A percentile compares a stretch with the other conserved stretches of the same genome.
phyloP scores from a whole-genome alignment of 305 asterid species.

The Ilex paraguariensis region DNA sequence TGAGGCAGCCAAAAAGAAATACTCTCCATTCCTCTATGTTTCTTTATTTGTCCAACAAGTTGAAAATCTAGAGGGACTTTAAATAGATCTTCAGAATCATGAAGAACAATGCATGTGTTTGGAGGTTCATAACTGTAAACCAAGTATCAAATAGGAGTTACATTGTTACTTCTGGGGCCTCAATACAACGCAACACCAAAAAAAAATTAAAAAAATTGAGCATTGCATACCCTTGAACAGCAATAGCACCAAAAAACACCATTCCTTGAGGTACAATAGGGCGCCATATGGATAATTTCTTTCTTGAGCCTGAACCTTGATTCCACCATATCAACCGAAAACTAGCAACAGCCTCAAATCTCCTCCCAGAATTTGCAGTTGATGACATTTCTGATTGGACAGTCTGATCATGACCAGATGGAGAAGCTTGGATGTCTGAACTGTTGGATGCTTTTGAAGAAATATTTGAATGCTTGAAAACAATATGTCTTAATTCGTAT shows the following conservation, averaged over 20 bases:
- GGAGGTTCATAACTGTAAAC: constrained; percentile 85
- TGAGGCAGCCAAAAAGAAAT: constrained; percentile 94
- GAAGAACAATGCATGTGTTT: constrained; percentile 72
- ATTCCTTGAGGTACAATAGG: constrained; percentile 81
- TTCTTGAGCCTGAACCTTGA: constrained; percentile 90
- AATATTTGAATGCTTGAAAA: constrained; percentile 47
- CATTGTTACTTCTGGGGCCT: no score
- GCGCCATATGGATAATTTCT: constrained; percentile 90
- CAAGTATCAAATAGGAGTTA: not conserved
- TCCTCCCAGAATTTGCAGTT: constrained; percentile 56
- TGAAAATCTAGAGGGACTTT: constrained; percentile 76
- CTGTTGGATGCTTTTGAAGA: constrained; percentile 39
- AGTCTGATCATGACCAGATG: constrained; percentile 44
- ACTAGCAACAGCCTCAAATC: constrained; percentile 81
- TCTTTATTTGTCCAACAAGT: constrained; percentile 68
- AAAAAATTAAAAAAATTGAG: not conserved
- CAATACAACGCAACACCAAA: not conserved
- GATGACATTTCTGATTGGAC: constrained; percentile 61
- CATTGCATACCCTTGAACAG: constrained; percentile 63
- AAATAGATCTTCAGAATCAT: constrained; percentile 64
- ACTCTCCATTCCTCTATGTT: constrained; percentile 53
- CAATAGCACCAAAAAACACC: constrained; percentile 91
- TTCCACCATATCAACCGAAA: constrained; percentile 91
- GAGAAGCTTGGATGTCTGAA: constrained; percentile 32
- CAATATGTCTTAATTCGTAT: constrained; percentile 66